These are phyloP conservation scores for Rosa persica DNA, from an alignment of 306 rosid genomes.

Conservation along the genomic window DNA sequence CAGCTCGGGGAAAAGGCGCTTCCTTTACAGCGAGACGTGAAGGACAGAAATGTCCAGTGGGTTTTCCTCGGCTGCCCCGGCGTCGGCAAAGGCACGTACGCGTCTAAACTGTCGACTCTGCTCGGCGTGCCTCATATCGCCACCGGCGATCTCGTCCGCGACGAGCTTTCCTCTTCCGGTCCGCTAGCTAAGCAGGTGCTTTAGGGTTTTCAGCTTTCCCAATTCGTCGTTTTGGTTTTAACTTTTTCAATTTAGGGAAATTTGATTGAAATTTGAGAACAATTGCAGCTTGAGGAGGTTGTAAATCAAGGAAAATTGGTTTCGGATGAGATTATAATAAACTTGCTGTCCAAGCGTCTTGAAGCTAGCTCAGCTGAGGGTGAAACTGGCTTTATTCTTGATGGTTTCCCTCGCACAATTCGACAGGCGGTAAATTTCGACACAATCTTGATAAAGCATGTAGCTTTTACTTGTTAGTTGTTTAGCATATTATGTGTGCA, in stretches of 20 bases:
- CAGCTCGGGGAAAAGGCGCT: neutral
- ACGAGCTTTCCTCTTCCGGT: slow-evolving; percentile 50
- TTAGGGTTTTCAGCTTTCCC: neutral
- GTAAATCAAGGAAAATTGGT: slow-evolving; percentile 48
- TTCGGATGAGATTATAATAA: slow-evolving; percentile 47
- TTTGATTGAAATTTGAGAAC: neutral
- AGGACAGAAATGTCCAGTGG: slow-evolving; percentile 42
- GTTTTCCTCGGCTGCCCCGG: slow-evolving; percentile 58
- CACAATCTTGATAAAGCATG: neutral
- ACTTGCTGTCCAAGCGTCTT: slow-evolving; percentile 48
- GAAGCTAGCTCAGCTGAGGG: slow-evolving; percentile 38
- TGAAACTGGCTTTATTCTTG: slow-evolving; percentile 49
- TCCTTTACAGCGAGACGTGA: slow-evolving; percentile 18
- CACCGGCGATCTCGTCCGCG: slow-evolving; percentile 58
- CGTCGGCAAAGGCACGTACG: slow-evolving; percentile 56
- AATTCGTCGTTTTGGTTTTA: neutral
- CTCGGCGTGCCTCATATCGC: slow-evolving; percentile 57
- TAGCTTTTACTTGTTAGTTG: neutral
- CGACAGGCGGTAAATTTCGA: slow-evolving; percentile 41
- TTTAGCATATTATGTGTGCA: neutral
- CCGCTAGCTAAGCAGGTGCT: slow-evolving; percentile 43
- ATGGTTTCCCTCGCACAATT: slow-evolving; percentile 53
- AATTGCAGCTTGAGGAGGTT: slow-evolving; percentile 47
- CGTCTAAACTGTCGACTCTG: slow-evolving; percentile 42
- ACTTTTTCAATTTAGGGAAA: neutral